Conservation (phyloP, 2,329 filamentous ascomycete genomes). For the Colletotrichum musicola region DNA sequence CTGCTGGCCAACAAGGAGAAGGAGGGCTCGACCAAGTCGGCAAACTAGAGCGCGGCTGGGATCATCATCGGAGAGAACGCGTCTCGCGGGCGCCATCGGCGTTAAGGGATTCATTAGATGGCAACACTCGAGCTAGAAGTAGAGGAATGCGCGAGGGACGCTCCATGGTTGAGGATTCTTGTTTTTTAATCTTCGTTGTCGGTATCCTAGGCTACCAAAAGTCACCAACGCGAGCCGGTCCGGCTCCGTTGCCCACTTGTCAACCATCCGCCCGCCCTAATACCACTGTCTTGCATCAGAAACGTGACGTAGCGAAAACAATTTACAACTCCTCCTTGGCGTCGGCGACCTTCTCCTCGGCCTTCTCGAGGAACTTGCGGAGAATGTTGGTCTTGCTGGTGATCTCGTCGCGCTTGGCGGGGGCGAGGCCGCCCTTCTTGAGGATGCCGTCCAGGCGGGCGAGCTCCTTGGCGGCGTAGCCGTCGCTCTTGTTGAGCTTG, state of each 20-base stretch:
- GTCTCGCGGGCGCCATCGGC: slow-evolving; percentile 1
- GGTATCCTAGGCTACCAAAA: slow-evolving; percentile 32
- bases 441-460: slow-evolving; percentile 83
- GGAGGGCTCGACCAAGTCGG: slow-evolving; percentile 53
- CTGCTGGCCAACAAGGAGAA: slow-evolving; percentile 70
- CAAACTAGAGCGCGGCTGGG: slow-evolving; percentile 34
- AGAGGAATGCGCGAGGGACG: background rate
- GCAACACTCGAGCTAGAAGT: slow-evolving; percentile 13
- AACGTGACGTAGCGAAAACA: slow-evolving; percentile 9
- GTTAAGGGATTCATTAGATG: slow-evolving; percentile 18
- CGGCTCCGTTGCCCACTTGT: slow-evolving; percentile 17
- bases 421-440: slow-evolving; percentile 86
- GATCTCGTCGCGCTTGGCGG: slow-evolving; percentile 90
- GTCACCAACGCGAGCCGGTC: slow-evolving; percentile 24
- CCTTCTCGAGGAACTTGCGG: slow-evolving; percentile 77
- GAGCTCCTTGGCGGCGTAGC: slow-evolving; percentile 88
- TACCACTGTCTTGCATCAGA: slow-evolving; percentile 4
- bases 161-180: slow-evolving; percentile 15
- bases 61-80: slow-evolving; percentile 1
- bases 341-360: slow-evolving; percentile 61
- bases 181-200: slow-evolving; percentile 17
- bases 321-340: slow-evolving; percentile 79
- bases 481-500: slow-evolving; percentile 83
- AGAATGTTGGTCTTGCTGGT: slow-evolving; percentile 90
- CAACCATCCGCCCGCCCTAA: slow-evolving; percentile 14